Base-by-base conservation (phyloP, 1,284 basidiomycete species). In the Naganishia sp. region DNA sequence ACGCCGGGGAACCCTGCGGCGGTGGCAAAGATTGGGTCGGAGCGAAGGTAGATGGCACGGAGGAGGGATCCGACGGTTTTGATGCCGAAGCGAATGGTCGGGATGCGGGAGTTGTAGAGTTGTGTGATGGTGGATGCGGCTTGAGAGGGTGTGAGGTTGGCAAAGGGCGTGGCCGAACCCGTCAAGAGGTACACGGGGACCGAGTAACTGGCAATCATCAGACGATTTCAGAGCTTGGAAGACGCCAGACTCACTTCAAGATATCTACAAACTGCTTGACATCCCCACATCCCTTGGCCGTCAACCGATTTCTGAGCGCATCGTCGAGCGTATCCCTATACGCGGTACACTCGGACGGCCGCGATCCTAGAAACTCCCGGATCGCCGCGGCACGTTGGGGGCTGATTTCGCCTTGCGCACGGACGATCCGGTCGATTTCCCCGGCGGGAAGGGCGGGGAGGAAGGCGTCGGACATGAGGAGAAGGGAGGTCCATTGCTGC, bases 191-290 rank as follows among this genome's bases (percentile, higher is more conserved):
- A 60, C 47, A 57, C 57, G 3, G 52, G 50, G 49, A 60, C 41
- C 9, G 53, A 55, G 46, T 65, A 50, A 54, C 46, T 55, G 53
- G 13, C 28, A 17, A n/a, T 5, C 17, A n/a, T 31, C 15, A 35
- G 25, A 32, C 42, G 1, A 10, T 18, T 23, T n/a, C 41, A 32
- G 13, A 1, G 23, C 42, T 21, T 28, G 42, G 23, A 2, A 10
- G 11, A 17, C 5, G 5, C 28, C 28, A 28, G 28, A 63, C 70
- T 43, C 61, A 72, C 71, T 65, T 66, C 18, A 71, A 51, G 35
- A 72, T 66, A n/a, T 66, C 51, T 6, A 71, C 43, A 25, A 70
- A 69, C 65, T 67, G 63, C 66, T 68, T 69, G n/a, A 72, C 60
- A 45, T 72, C 70, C 4, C 55, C 69, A 18, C 67, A 39, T 56